Evolutionary conservation across 2,329 filamentous ascomycete genomes (phyloP), one percentile per base, ranked within the genome.

Genomic region (Aphanoascus verrucosus): DNA sequence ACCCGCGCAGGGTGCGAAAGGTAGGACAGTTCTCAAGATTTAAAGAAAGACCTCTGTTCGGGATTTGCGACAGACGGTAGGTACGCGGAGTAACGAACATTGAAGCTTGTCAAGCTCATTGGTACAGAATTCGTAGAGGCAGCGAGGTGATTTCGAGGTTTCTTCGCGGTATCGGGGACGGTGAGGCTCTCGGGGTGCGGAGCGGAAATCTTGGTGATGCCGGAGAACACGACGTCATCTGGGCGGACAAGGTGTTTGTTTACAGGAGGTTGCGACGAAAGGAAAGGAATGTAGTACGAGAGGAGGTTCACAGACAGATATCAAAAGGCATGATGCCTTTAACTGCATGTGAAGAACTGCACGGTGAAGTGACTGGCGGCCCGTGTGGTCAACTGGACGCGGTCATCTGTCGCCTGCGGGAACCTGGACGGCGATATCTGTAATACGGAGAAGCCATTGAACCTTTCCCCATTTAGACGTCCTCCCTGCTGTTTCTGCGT

Each of bases 1-100:
- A 71, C 57, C 68, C 68, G 17, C 63, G 58, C 43, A 70, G 58
- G 15, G 68, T 64, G 52, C 61, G 59, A 53, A 66, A 70, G 15
- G 58, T 59, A 17, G 52, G 57, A 50, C 55, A 64, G 37, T 61
- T 60, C 49, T 59, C 56, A 54, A 55, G 59, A 52, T 50, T 52
- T 19, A 56, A 31, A 35, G 56, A 42, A 54, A 62, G 56, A 48
- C 59, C 61, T 57, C 61, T 63, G 58, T 69, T 67, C 60, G 63
- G 62, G 12, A 53, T 65, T 57, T 73, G 71, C 41, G 70, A 67
- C 44, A 69, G 66, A 32, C 61, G 64, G 61, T 73, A 74, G 23
- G 65, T 70, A 56, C 69, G 68, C 48, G 71, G 64, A 55, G 65
- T 71, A 58, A 72, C 64, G 53, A 74, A 65, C 71, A 74, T 74